Evolutionary conservation across 306 rosid species (phyloP), one percentile per base, ranked within the genome.

Genomic region (Quillaja saponaria): DNA sequence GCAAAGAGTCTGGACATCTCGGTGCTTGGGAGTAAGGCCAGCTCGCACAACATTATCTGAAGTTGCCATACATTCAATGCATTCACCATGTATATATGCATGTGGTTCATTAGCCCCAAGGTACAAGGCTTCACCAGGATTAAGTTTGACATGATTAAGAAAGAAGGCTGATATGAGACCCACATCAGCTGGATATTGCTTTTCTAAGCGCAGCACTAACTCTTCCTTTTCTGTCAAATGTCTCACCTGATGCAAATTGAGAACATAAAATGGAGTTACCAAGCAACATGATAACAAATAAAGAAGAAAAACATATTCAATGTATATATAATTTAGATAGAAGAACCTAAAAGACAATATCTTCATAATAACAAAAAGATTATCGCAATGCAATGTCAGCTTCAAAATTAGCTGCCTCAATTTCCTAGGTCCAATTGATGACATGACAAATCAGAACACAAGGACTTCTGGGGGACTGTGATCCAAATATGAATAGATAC

Each of bases 21-120:
- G 84, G 63, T 66, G 65, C 79, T 92, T 92, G 49, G 99, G 96
- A 58, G 99, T 89, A 34, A 92, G 85, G 56, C 99, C 99, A 11
- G 99, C 99, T 42, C 99, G 84, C 17, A 92, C 95, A 39, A 92
- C 99, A 48, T 92, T 92, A 81, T 92, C 99, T 2, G 99, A 89
- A 66, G 99, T 89, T 19, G 99, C 99, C 99, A 92, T 92, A 75
- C 99, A 92, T 61, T 92, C 96, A 14, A 92, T 10, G 51, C 94
- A 89, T 58, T 84, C 96, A 1, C 99, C 99, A 0, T 67, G 76
- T 55, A 89, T 55, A 68, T 92, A 92, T 31, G 99, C 95, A 64
- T 92, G 99, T 0, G 95, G 99, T 69, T 89, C 99, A 19, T 92
- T 89, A 58, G 95, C 85, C 4, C 96, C 95, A 1, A 92, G 85